Percentiles rank a stretch among this genome's conserved stretches.
Conservation (phyloP, 768 basidiomycete species). For the Neoboletus subvelutipes region DNA sequence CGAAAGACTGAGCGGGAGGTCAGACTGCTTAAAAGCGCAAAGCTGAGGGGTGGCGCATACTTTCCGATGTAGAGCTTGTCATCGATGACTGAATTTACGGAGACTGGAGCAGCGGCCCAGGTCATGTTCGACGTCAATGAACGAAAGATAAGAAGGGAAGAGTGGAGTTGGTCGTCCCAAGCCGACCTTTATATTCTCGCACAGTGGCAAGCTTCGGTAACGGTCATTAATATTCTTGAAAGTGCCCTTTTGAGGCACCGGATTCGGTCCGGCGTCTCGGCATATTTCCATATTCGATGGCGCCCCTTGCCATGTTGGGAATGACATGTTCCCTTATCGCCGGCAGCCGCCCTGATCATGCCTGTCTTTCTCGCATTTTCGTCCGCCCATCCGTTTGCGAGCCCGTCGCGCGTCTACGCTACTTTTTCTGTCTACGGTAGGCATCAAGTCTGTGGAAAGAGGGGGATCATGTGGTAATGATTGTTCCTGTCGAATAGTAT, state of each 20-base stretch:
- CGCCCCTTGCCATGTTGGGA: neutral
- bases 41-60: slow-evolving; percentile 18
- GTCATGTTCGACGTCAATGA: slow-evolving; percentile 21
- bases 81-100: slow-evolving; percentile 29
- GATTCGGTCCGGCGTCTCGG: slow-evolving; percentile 24
- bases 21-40: neutral
- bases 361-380: neutral
- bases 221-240: neutral
- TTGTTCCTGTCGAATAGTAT: neutral
- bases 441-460: neutral
- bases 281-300: slow-evolving; percentile 6
- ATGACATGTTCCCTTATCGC: neutral
- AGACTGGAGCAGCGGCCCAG: slow-evolving; percentile 29
- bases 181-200: slow-evolving; percentile 18
- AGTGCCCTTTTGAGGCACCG: neutral
- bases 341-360: neutral
- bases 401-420: neutral
- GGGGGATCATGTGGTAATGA: neutral
- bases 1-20: slow-evolving; percentile 24
- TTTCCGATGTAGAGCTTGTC: slow-evolving; percentile 38
- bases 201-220: slow-evolving; percentile 1
- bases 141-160: slow-evolving; percentile 1
- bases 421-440: neutral
- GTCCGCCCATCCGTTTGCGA: neutral
- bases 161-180: slow-evolving; percentile 13